Evolutionary conservation across 2,329 filamentous ascomycete genomes (phyloP).

Genomic region (Fusarium pseudoanthophilum): DNA sequence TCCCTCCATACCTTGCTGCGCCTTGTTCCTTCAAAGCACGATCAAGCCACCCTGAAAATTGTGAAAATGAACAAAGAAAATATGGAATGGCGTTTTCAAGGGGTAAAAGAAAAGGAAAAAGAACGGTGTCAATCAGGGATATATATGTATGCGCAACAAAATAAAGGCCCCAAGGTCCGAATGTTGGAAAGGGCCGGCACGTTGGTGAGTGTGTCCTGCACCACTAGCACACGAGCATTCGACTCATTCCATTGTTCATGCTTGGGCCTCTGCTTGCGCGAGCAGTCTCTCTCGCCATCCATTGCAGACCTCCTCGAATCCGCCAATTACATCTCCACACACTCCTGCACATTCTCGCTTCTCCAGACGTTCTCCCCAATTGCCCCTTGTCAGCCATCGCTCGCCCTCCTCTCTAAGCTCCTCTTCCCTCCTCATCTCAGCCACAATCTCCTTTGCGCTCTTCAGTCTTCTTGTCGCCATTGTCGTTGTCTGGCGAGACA

Average conservation of each 20-base stretch:
- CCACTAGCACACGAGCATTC: constrained; percentile 14
- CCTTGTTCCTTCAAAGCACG: constrained; percentile 30
- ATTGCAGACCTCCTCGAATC: constrained; percentile 91
- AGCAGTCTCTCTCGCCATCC: constrained; percentile 82
- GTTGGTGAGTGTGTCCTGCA: constrained; percentile 24
- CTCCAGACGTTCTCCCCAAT: constrained; percentile 82
- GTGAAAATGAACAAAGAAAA: constrained; percentile 26
- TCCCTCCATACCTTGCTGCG: constrained; percentile 34
- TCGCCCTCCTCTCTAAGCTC: constrained; percentile 86
- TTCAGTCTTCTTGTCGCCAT: constrained; percentile 83
- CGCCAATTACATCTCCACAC: constrained; percentile 87
- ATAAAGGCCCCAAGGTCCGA: neutral
- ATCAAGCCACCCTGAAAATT: constrained; percentile 22
- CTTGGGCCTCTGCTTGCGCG: constrained; percentile 67
- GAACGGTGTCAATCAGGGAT: constrained; percentile 6
- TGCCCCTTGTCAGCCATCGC: constrained; percentile 81
- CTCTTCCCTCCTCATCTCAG: constrained; percentile 84
- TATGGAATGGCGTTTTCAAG: constrained; percentile 3
- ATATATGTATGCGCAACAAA: constrained; percentile 12
- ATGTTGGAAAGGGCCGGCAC: constrained; percentile 12
- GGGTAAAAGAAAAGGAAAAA: constrained; percentile 9
- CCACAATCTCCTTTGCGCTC: constrained; percentile 84
- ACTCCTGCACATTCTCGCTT: constrained; percentile 84
- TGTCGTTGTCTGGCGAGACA: constrained; percentile 88
- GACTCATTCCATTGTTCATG: constrained; percentile 36